Evolutionary conservation across 1,139 yeast species (phyloP).

Genomic region (Pichia sp.): DNA sequence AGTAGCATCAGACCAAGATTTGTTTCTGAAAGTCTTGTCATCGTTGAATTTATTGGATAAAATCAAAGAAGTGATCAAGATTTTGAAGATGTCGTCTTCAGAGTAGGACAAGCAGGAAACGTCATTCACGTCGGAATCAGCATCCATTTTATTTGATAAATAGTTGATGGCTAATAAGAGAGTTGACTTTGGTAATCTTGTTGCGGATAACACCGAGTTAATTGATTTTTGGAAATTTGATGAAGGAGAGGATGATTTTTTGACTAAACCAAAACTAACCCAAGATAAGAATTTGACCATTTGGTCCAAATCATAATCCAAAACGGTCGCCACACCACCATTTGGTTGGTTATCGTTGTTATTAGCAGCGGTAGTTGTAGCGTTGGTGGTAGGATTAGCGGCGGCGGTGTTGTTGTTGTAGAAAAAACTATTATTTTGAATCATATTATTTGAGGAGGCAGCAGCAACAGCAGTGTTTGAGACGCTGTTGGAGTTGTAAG

Average conservation of each 20-base stretch:
- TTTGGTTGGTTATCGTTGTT: constrained; percentile 16
- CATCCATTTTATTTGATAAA: constrained; percentile 45
- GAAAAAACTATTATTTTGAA: too few species aligned
- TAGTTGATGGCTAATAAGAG: constrained; percentile 77
- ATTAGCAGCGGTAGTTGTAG: neutral
- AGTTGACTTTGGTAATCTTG: constrained; percentile 83
- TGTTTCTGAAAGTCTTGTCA: constrained; percentile 94
- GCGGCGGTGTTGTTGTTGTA: neutral
- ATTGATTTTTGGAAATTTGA: constrained; percentile 59
- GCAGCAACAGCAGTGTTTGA: too few species aligned
- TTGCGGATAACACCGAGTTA: constrained; percentile 77
- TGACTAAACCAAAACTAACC: constrained; percentile 32
- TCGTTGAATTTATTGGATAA: constrained; percentile 94
- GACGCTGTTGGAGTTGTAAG: too few species aligned
- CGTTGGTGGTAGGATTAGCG: constrained; percentile 7
- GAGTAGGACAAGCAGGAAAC: constrained; percentile 6
- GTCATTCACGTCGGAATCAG: constrained; percentile 29
- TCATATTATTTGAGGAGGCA: too few species aligned
- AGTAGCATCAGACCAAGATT: constrained; percentile 95
- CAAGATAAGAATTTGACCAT: constrained; percentile 68
- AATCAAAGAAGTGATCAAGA: constrained; percentile 68
- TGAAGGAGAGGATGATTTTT: constrained; percentile 42
- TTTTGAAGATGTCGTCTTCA: constrained; percentile 53
- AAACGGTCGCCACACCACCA: constrained; percentile 71
- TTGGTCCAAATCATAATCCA: constrained; percentile 73